Evolutionary conservation across 306 rosid species (phyloP).

Genomic region (Sechiopsis laciniata): DNA sequence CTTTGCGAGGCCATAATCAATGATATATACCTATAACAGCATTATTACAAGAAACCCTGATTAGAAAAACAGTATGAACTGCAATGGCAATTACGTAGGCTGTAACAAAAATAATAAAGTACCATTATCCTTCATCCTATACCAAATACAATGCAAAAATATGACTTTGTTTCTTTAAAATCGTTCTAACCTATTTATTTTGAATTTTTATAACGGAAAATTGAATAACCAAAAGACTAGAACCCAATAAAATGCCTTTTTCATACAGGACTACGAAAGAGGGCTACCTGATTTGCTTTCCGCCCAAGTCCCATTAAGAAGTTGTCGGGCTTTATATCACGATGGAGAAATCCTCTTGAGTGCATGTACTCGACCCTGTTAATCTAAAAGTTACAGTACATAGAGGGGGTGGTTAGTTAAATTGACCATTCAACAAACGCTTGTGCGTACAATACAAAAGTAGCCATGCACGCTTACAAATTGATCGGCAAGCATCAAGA

Average conservation of each 20-base stretch:
- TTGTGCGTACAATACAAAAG: slow-evolving; percentile 18
- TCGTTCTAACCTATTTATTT: not conserved
- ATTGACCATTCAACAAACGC: slow-evolving; percentile 21
- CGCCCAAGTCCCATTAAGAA: slow-evolving; percentile 97
- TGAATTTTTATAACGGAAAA: not conserved
- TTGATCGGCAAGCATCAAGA: slow-evolving; percentile 98
- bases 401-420: slow-evolving; percentile 7
- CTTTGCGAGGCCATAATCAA: slow-evolving; percentile 98
- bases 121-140: not conserved
- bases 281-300: slow-evolving; percentile 84
- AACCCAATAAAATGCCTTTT: not conserved
- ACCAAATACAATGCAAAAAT: not conserved
- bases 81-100: not conserved
- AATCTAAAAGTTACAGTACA: slow-evolving; percentile 51
- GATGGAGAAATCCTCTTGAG: slow-evolving; percentile 97
- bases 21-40: slow-evolving; percentile 67
- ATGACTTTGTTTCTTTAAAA: not conserved
- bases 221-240: not conserved
- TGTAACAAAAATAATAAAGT: not conserved
- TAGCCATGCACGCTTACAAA: slow-evolving; percentile 46
- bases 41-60: slow-evolving; percentile 16
- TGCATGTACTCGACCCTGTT: slow-evolving; percentile 99
- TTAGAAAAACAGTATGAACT: slow-evolving; percentile 4
- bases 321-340: slow-evolving; percentile 98
- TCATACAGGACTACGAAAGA: slow-evolving; percentile 4